Percentiles rank a stretch among this genome's conserved stretches.
Evolutionary conservation across 2,329 filamentous ascomycete species (phyloP).

Genomic region (Colletotrichum simmondsii): DNA sequence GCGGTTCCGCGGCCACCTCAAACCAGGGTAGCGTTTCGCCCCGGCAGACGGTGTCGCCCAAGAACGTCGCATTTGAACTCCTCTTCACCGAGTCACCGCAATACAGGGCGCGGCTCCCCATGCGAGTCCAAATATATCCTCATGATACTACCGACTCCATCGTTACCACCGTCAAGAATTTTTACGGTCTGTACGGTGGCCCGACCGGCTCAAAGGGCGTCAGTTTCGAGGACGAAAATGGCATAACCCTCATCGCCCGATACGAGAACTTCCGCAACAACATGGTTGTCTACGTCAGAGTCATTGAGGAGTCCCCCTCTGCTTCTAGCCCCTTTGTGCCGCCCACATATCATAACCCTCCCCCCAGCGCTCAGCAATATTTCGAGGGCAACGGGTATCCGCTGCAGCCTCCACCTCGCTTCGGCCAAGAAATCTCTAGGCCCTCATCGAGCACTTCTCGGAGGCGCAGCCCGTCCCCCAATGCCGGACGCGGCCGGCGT

Average conservation of each 20-base stretch:
- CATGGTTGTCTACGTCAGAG: constrained; percentile 93
- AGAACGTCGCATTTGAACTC: constrained; percentile 84
- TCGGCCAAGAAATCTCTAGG: constrained; percentile 71
- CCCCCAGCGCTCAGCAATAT: constrained; percentile 63
- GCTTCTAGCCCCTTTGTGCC: constrained; percentile 60
- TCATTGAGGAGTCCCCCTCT: constrained; percentile 71
- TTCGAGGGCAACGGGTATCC: constrained; percentile 65
- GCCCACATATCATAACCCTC: constrained; percentile 62
- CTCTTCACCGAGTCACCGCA: constrained; percentile 75
- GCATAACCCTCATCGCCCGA: constrained; percentile 90
- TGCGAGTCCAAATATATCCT: constrained; percentile 90
- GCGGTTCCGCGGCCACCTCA: constrained; percentile 48
- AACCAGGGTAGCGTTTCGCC: constrained; percentile 59
- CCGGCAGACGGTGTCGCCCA: constrained; percentile 63
- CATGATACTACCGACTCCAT: constrained; percentile 98
- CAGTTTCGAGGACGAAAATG: constrained; percentile 92
- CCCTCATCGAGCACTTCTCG: constrained; percentile 77
- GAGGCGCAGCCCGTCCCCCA: constrained; percentile 83
- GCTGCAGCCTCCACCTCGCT: constrained; percentile 59
- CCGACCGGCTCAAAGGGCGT: constrained; percentile 79
- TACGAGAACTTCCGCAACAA: constrained; percentile 96
- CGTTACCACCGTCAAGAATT: constrained; percentile 98
- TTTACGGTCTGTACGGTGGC: constrained; percentile 93
- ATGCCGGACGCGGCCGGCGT: constrained; percentile 75
- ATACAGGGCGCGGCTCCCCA: constrained; percentile 80